Evolutionary conservation across 768 basidiomycete genomes (phyloP).

Genomic region (Clitopilus passeckerianus): DNA sequence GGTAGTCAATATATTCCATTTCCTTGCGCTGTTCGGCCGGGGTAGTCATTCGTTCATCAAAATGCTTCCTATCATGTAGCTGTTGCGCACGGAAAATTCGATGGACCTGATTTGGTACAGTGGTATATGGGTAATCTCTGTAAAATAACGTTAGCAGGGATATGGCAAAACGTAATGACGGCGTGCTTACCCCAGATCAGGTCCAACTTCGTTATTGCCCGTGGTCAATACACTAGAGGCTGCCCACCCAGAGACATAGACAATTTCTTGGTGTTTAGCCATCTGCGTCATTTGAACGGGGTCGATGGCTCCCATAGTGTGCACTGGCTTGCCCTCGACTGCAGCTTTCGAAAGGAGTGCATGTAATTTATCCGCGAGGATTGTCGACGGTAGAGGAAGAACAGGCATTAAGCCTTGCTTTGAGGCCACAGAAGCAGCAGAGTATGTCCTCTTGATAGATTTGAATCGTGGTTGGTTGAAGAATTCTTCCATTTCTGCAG

Average conservation of each 20-base stretch:
- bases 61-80: conserved; percentile 89
- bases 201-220: conserved; percentile 87
- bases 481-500: conserved; percentile 64
- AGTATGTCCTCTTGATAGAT: conserved; percentile 72
- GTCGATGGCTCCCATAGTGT: conserved; percentile 92
- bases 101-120: conserved; percentile 94
- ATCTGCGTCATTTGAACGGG: conserved; percentile 95
- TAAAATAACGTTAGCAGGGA: background rate
- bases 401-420: conserved; percentile 89
- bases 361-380: conserved; percentile 87
- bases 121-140: conserved; percentile 94
- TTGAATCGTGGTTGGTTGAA: conserved; percentile 73
- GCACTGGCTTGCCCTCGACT: conserved; percentile 63
- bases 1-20: conserved; percentile 80
- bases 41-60: conserved; percentile 74
- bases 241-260: conserved; percentile 95
- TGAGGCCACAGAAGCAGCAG: conserved; percentile 72
- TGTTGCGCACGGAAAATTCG: conserved; percentile 89
- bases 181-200: conserved; percentile 77
- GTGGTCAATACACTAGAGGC: conserved; percentile 83
- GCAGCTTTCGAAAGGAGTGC: conserved; percentile 58
- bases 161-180: background rate
- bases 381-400: conserved; percentile 65
- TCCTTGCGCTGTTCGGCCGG: conserved; percentile 60
- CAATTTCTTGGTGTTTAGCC: conserved; percentile 79